Conservation (phyloP, 2,329 filamentous ascomycete species). For the Epichloe sp. region DNA sequence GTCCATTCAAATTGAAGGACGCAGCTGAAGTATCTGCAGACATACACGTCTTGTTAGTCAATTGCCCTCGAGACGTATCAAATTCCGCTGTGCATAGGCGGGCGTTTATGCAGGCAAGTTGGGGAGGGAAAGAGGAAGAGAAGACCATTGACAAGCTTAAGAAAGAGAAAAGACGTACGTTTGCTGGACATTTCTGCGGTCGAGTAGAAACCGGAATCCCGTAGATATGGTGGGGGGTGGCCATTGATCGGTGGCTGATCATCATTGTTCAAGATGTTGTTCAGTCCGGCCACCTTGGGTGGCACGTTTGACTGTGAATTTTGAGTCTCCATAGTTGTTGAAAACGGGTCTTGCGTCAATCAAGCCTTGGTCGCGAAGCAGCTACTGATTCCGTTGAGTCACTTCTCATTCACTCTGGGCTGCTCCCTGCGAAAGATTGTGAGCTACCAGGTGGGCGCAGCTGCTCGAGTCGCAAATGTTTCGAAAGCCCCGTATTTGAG, state of each 20-base stretch:
- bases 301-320: conserved; percentile 7
- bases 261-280: conserved; percentile 26
- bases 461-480: not conserved
- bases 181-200: conserved; percentile 30
- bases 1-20: conserved; percentile 24
- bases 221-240: conserved; percentile 19
- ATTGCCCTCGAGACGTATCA: not conserved
- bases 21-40: conserved; percentile 25
- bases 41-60: not conserved
- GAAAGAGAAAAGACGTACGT: conserved; percentile 18
- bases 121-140: conserved; percentile 1
- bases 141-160: not conserved
- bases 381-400: not conserved
- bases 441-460: not conserved
- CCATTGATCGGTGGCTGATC: conserved; percentile 16
- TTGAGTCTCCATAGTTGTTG: conserved; percentile 10
- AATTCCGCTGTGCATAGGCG: no score
- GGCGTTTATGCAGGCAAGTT: no score
- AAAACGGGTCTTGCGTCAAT: not conserved
- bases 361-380: not conserved
- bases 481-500: not conserved
- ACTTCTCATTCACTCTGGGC: not conserved
- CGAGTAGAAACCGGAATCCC: conserved; percentile 32
- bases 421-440: not conserved
- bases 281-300: conserved; percentile 23